Base-by-base conservation (phyloP, 164 flowering plant genomes). In the Kingdonia uniflora region DNA sequence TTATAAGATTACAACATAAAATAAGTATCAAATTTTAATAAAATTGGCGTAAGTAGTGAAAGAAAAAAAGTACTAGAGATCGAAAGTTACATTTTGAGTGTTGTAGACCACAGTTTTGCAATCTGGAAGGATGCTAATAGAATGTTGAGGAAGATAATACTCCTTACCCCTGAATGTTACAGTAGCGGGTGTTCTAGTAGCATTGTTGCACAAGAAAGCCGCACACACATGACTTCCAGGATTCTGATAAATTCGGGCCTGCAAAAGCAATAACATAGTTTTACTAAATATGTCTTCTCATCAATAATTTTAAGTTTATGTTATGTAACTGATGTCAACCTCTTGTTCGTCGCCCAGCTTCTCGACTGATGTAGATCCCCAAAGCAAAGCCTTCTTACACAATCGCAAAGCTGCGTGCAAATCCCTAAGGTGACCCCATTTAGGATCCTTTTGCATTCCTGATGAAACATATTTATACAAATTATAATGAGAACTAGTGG, bases 361-460 rank as follows among this genome's bases (percentile, higher is more conserved):
- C 52, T 72, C 74, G 26, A 96, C 76, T 39, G 87, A 73, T 50
- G 46, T 61, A 59, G 81, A 76, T 65, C 76, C 87, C 58, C 89
- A 73, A 55, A 86, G 81, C 29, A 92, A 65, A 58, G 99, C 95
- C 56, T 80, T 78, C 66, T 92, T 97, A 72, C 97, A 92, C 42
- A 86, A 95, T 82, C 79, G 88, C 65, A 92, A 73, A 21, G 89
- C 95, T 58, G 84, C 79, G 77, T 92, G 99, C 24, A 92, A 74
- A 74, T 88, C 95, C 66, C 77, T 86, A 73, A 92, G 68, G 65
- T 92, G 99, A 16, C 97, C 95, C 99, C 99, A 92, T 66, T 88
- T 88, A 8, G 99, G 97, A 71, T 92, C 87, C 49, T 80, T 81
- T 42, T 82, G 65, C 15, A 81, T 69, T 47, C 99, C 99, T 92